Conservation (phyloP, 2,329 filamentous ascomycete genomes). For the Colletotrichum sp. region DNA sequence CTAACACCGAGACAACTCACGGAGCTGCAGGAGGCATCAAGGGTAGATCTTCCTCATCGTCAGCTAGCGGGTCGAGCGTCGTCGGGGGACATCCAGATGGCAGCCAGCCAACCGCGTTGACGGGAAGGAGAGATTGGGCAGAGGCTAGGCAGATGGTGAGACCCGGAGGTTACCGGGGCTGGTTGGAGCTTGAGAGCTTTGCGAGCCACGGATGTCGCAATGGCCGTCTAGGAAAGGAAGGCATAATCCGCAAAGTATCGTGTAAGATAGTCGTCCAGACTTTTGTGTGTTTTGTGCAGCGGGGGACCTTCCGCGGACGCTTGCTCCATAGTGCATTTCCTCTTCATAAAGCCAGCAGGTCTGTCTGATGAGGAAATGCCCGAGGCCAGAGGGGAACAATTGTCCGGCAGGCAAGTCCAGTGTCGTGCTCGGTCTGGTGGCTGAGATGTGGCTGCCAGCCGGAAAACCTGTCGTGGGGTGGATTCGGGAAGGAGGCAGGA, state of each 20-base stretch:
- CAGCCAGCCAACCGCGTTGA: background rate
- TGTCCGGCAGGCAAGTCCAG: background rate
- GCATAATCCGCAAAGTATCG: background rate
- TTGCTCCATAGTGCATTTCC: background rate
- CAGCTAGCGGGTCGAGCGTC: background rate
- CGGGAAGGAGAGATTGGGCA: background rate
- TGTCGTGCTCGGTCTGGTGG: background rate
- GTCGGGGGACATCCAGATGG: background rate
- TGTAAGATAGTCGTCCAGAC: background rate
- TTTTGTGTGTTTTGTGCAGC: background rate
- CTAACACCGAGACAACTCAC: background rate
- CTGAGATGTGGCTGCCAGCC: constrained; percentile 3
- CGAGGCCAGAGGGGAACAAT: background rate
- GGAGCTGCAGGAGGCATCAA: background rate
- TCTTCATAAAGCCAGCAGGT: background rate
- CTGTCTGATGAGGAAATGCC: background rate
- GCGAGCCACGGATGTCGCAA: background rate
- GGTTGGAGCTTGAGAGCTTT: background rate
- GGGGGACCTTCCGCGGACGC: background rate
- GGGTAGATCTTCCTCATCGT: background rate
- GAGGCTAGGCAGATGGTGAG: background rate
- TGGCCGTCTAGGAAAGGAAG: background rate
- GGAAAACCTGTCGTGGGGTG: background rate
- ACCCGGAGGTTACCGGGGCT: background rate
- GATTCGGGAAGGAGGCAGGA: background rate